A percentile compares a stretch with the other conserved stretches of the same genome.
These are phyloP conservation scores for Magnolia changhungtana DNA, from an alignment of 164 flowering plant genomes.

Conservation along the genomic window DNA sequence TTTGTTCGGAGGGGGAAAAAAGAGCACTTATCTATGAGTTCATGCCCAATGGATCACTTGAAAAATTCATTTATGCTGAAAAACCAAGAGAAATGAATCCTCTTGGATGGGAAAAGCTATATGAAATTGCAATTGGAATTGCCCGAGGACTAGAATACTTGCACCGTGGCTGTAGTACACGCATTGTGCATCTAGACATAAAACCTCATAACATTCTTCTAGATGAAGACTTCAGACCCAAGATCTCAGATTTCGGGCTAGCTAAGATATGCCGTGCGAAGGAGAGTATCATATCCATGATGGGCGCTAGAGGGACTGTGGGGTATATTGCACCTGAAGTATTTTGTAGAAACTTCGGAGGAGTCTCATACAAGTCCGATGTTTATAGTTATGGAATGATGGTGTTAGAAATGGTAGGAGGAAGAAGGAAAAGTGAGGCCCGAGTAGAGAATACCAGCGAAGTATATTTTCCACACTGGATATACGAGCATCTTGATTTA, in stretches of 20 bases:
- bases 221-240: constrained; percentile 1
- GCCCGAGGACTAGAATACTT: constrained; percentile 6
- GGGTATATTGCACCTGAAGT: constrained; percentile 16
- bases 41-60: constrained; percentile 13
- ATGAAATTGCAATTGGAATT: neutral
- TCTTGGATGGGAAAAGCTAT: neutral
- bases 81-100: neutral
- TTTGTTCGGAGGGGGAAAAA: neutral
- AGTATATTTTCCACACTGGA: no score
- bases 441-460: no score
- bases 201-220: constrained; percentile 11
- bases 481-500: neutral
- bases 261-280: constrained; percentile 2
- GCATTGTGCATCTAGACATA: constrained; percentile 10
- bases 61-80: neutral
- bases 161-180: constrained; percentile 4
- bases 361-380: constrained; percentile 8
- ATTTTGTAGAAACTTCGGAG: neutral
- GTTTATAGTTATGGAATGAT: constrained; percentile 14
- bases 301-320: neutral
- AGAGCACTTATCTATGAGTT: constrained; percentile 10
- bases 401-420: constrained; percentile 5
- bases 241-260: constrained; percentile 9
- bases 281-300: constrained; percentile 4
- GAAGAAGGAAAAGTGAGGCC: no score